Percentiles rank a stretch among this genome's conserved stretches.
Evolutionary conservation across 139 green algal species (phyloP).

Genomic region (Auxenochlorella protothecoides): DNA sequence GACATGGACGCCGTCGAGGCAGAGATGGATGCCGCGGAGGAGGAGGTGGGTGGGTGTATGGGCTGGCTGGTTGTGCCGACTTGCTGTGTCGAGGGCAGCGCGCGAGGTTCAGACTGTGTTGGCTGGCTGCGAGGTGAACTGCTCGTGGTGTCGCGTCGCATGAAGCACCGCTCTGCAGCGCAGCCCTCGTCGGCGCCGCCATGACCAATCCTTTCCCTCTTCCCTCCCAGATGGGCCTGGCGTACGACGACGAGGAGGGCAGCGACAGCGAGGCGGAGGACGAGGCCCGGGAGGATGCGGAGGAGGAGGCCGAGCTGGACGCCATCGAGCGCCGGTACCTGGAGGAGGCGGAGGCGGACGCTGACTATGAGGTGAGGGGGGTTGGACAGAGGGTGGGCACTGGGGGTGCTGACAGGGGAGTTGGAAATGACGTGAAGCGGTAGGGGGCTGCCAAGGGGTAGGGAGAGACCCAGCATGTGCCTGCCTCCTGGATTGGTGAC

Average conservation of each 20-base stretch:
- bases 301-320: conserved; percentile 15
- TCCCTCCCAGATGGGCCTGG: not conserved
- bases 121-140: not conserved
- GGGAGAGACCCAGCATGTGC: no score
- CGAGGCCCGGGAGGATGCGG: conserved; percentile 8
- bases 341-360: conserved; percentile 1
- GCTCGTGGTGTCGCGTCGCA: not conserved
- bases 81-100: no score
- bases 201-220: no score
- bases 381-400: no score
- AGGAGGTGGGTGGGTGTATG: not conserved
- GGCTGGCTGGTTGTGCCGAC: no score
- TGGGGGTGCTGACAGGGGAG: no score
- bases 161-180: not conserved
- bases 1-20: conserved; percentile 19
- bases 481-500: no score
- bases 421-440: no score
- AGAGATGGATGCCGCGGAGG: not conserved
- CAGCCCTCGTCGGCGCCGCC: no score
- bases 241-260: conserved; percentile 16
- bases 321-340: not conserved
- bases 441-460: no score
- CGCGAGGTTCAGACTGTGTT: no score
- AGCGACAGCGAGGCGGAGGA: conserved; percentile 30
- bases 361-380: not conserved